These are phyloP conservation scores for Centella asiatica DNA, from an alignment of 129 eudicot species.

Conservation along the genomic window DNA sequence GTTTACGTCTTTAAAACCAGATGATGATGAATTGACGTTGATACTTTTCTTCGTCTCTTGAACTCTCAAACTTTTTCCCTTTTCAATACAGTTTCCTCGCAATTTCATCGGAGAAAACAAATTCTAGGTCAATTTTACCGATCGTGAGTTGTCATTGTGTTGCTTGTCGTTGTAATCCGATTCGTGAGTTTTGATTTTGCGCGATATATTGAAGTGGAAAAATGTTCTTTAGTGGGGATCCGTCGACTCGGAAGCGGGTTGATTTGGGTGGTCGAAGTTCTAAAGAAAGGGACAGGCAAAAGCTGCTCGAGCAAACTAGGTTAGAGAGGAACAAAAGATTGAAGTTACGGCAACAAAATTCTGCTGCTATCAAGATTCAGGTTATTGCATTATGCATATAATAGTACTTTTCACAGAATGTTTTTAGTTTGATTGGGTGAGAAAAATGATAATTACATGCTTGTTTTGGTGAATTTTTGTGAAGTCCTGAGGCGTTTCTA, in stretches of 20 bases:
- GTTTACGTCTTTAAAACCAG: no score
- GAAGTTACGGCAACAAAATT: constrained; percentile 61
- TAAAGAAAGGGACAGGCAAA: constrained; percentile 80
- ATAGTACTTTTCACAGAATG: not conserved
- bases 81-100: not conserved
- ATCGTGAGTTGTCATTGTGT: no score
- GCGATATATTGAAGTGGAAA: constrained; percentile 2
- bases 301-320: constrained; percentile 79
- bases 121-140: not conserved
- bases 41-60: no score
- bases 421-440: not conserved
- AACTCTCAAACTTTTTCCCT: no score
- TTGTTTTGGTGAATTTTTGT: not conserved
- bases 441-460: not conserved
- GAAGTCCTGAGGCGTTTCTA: no score
- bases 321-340: constrained; percentile 60
- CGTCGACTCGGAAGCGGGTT: constrained; percentile 73
- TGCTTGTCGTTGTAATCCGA: no score
- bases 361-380: constrained; percentile 83
- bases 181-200: constrained; percentile 10
- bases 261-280: constrained; percentile 99
- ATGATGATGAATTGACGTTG: no score
- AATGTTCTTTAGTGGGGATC: constrained; percentile 93
- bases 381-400: constrained; percentile 17
- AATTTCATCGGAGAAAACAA: not conserved